Conservation (phyloP, 2,329 filamentous ascomycete species). For the Trichoderma aggressivum region DNA sequence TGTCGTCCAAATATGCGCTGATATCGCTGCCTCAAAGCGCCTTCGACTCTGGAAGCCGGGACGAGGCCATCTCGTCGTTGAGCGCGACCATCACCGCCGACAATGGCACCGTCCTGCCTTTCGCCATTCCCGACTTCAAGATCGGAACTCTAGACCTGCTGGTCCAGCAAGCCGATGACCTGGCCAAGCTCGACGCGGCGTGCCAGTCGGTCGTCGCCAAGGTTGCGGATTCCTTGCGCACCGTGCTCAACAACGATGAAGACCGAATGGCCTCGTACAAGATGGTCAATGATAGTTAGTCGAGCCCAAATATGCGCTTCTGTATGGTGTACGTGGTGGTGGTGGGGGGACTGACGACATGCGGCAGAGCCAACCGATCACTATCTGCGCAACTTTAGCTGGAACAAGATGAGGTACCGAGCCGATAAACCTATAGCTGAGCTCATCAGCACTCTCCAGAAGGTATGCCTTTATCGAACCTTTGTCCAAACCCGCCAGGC, state of each 20-base stretch:
- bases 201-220: slow-evolving; percentile 84
- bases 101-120: slow-evolving; percentile 71
- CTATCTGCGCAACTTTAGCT: slow-evolving; percentile 83
- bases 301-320: slow-evolving; percentile 11
- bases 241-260: slow-evolving; percentile 79
- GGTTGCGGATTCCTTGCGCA: slow-evolving; percentile 79
- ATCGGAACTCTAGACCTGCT: slow-evolving; percentile 94
- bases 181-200: slow-evolving; percentile 77
- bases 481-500: not conserved
- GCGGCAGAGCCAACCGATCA: slow-evolving; percentile 84
- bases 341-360: slow-evolving; percentile 26
- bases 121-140: slow-evolving; percentile 90
- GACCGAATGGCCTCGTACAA: slow-evolving; percentile 82
- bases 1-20: slow-evolving; percentile 71
- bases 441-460: slow-evolving; percentile 82
- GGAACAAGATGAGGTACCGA: slow-evolving; percentile 98
- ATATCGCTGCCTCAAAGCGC: slow-evolving; percentile 87
- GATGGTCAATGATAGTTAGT: slow-evolving; percentile 87
- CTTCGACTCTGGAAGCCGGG: slow-evolving; percentile 72
- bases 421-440: slow-evolving; percentile 87
- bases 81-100: slow-evolving; percentile 69
- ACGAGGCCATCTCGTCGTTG: slow-evolving; percentile 77
- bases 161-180: slow-evolving; percentile 93
- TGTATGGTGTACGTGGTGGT: not conserved
- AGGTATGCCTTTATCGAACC: slow-evolving; percentile 48